phyloP scores from a whole-genome alignment of 345 rosid genomes.

The Bretschneidera sinensis region DNA sequence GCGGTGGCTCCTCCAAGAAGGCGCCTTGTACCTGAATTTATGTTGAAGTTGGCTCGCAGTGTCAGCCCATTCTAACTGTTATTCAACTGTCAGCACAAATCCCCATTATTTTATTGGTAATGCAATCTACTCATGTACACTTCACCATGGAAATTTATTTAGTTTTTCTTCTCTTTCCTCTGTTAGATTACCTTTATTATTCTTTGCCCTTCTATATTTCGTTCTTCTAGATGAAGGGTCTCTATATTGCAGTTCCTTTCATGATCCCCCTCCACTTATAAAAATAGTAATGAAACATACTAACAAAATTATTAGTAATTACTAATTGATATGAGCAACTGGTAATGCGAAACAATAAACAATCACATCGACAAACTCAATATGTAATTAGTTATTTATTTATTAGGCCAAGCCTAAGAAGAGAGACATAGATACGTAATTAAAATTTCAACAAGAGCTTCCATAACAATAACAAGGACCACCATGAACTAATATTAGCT shows the following conservation, averaged over 20 bases:
- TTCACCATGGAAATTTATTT: background rate
- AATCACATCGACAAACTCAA: no score
- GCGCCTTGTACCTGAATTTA: slow-evolving; percentile 88
- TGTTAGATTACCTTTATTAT: background rate
- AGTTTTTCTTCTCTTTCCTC: background rate
- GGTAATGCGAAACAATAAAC: no score
- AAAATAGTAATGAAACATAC: no score
- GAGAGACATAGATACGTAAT: background rate
- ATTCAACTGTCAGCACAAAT: background rate
- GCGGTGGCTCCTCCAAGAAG: slow-evolving; percentile 61
- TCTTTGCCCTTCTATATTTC: background rate
- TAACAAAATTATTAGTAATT: no score
- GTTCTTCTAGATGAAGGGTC: no score
- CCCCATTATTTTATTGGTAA: no score
- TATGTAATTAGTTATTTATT: background rate
- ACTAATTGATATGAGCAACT: no score
- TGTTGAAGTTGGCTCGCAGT: slow-evolving; percentile 73
- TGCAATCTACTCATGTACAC: no score
- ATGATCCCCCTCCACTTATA: no score
- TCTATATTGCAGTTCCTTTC: no score
- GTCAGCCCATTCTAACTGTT: slow-evolving; percentile 78
- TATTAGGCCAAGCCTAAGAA: background rate
- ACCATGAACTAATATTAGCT: background rate
- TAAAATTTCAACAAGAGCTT: background rate
- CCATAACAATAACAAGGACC: background rate